phyloP scores from a whole-genome alignment of 768 basidiomycete genomes.

The Tricholoma bakamatsutake region DNA sequence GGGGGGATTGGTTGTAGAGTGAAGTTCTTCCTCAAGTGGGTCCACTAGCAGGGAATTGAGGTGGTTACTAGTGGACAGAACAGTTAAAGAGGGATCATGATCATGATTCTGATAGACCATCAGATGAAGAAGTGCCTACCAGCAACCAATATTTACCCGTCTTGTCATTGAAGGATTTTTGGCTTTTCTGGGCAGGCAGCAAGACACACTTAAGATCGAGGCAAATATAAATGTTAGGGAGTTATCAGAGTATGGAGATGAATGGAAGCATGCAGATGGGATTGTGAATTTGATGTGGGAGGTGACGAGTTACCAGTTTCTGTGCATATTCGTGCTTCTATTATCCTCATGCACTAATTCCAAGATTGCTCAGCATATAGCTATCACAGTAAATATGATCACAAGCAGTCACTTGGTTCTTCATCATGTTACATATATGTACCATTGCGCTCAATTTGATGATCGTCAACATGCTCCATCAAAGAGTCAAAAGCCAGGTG shows the following conservation, averaged over 20 bases:
- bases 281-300: too few relatives aligned
- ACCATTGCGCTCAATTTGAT: constrained; percentile 20
- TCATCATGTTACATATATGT: not conserved
- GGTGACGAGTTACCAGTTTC: not conserved
- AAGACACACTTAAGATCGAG: not conserved
- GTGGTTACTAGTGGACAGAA: too few relatives aligned
- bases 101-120: not conserved
- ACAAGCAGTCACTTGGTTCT: not conserved
- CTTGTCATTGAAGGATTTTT: not conserved
- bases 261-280: too few relatives aligned
- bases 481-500: too few relatives aligned
- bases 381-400: constrained; percentile 1
- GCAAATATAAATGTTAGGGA: not conserved
- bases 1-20: too few relatives aligned
- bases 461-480: too few relatives aligned
- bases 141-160: not conserved
- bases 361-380: not conserved
- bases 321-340: not conserved
- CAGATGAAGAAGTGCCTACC: not conserved
- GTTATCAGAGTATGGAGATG: too few relatives aligned
- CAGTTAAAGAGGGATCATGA: not conserved
- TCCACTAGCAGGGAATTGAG: too few relatives aligned
- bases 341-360: not conserved
- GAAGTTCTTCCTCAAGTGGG: too few relatives aligned
- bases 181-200: not conserved